Conservation (phyloP, 352 stramenopile genomes). For the Pseudoperonospora humuli region DNA sequence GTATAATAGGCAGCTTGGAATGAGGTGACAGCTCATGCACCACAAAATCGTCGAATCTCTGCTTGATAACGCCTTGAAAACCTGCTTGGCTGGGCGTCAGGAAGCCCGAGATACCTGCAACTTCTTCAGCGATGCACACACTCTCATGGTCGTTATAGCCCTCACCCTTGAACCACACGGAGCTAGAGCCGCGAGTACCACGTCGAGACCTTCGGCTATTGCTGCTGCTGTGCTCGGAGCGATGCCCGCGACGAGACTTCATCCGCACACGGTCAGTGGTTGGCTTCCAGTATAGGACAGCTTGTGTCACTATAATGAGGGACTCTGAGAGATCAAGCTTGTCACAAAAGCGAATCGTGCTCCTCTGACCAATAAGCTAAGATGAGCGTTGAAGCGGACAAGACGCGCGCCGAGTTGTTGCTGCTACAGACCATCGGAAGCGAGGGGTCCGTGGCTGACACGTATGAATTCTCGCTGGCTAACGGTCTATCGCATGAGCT, state of each 20-base stretch:
- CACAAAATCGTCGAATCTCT: slow-evolving; percentile 80
- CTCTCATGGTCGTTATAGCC: slow-evolving; percentile 60
- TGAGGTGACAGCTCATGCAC: slow-evolving; percentile 55
- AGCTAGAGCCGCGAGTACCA: neutral
- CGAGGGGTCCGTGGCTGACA: slow-evolving; percentile 55
- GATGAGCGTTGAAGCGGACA: slow-evolving; percentile 54
- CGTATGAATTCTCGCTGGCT: slow-evolving; percentile 71
- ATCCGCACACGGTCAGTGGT: too few species aligned
- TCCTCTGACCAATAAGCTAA: slow-evolving; percentile 21
- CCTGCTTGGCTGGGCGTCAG: slow-evolving; percentile 25
- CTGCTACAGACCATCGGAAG: slow-evolving; percentile 52
- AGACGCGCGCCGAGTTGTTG: slow-evolving; percentile 61
- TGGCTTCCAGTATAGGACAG: neutral
- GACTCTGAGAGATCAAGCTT: neutral
- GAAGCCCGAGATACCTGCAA: slow-evolving; percentile 54
- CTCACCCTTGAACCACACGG: slow-evolving; percentile 45
- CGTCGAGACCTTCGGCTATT: slow-evolving; percentile 16
- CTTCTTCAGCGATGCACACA: slow-evolving; percentile 54
- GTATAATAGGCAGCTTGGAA: slow-evolving; percentile 22
- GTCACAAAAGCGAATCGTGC: neutral
- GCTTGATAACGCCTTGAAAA: slow-evolving; percentile 70
- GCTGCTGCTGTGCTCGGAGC: slow-evolving; percentile 9
- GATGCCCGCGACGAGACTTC: slow-evolving; percentile 20
- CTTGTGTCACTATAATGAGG: slow-evolving; percentile 3
- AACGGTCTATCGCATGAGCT: slow-evolving; percentile 86